A percentile compares a stretch with the other conserved stretches of the same genome.
Evolutionary conservation across 1,284 basidiomycete species (phyloP).

Genomic region (Sparassis latifolia): DNA sequence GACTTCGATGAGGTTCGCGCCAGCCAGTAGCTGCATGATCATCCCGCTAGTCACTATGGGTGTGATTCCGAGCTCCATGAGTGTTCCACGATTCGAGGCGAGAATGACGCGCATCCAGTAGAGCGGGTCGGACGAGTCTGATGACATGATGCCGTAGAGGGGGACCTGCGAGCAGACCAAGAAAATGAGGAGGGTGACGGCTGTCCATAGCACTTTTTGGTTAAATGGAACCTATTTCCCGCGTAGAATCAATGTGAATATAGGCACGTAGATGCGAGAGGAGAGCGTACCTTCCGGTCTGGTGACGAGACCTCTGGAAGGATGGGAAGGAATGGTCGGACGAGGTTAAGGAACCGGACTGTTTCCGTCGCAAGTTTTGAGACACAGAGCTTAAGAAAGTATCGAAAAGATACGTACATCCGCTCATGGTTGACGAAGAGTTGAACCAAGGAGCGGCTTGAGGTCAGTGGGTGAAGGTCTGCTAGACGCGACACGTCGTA

Average conservation of each 20-base stretch:
- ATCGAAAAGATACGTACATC: constrained; percentile 24
- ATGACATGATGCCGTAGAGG: constrained; percentile 96
- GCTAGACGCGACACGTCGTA: constrained; percentile 13
- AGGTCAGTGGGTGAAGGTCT: constrained; percentile 10
- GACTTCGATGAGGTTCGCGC: constrained; percentile 95
- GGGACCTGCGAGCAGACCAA: constrained; percentile 96
- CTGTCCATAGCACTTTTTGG: constrained; percentile 96
- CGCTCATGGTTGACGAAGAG: constrained; percentile 29
- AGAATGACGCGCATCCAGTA: constrained; percentile 99
- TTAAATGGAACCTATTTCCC: constrained; percentile 79
- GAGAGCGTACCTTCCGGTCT: constrained; percentile 75
- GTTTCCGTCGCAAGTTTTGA: constrained; percentile 6
- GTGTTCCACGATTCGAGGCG: constrained; percentile 95
- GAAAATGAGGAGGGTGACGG: constrained; percentile 96
- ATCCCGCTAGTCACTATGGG: constrained; percentile 97
- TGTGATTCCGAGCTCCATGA: constrained; percentile 98
- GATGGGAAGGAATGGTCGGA: constrained; percentile 90
- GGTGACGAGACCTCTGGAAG: constrained; percentile 94
- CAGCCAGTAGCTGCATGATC: constrained; percentile 99
- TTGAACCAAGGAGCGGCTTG: constrained; percentile 25
- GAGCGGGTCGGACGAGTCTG: constrained; percentile 94
- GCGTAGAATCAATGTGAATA: too few species aligned
- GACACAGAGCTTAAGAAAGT: not conserved
- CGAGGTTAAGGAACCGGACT: constrained; percentile 95
- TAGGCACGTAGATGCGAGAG: not conserved